Evolutionary conservation across 2,329 filamentous ascomycete genomes (phyloP), one percentile per base, ranked within the genome.

Genomic region (Hymenoscyphus fraxineus): DNA sequence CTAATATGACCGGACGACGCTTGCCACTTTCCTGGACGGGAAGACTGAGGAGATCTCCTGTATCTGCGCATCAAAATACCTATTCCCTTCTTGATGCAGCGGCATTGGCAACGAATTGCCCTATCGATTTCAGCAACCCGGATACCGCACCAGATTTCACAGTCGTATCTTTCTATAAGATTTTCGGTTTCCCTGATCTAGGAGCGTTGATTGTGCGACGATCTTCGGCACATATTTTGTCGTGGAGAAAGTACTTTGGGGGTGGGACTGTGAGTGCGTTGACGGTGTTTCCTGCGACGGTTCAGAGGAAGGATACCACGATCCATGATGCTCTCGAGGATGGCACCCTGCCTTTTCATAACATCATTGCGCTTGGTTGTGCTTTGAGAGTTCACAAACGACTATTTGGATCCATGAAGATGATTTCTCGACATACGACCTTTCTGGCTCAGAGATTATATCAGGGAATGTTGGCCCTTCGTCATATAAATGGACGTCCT

Each of bases 211-310:
- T 98, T 38, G 87, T 97, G 12, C 87, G 90, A 40, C 92, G 90
- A 68, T 81, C 84, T 19, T 85, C 90, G 4, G 85, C 84, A 12
- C 77, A 83, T 51, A 74, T 88, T 1, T 87, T 97, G 58, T 79
- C 83, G 31, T 81, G 81, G 60, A 85, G 92, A 65, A 87, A 80
- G 66, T 98, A 96, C 72, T 98, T 98, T 76, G 94, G 94, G 4
- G 94, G 94, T 5, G 94, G 94, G 2, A 98, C 94, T 0, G 93
- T 97, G 0, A 92, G 96, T 71, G 90, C 93, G 84, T 90, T 97
- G 0, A 83, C 92, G 0, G 89, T 87, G 65, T 75, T 87, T n/a
- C 88, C 86, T 67, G 86, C 91, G 71, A 83, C 88, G 66, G 97
- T 93, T 88, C 91, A 97, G 78, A 88, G 88, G 0, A 97, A 96